phyloP scores from a whole-genome alignment of 768 basidiomycete species.

The Hirschioporus abietinus region DNA sequence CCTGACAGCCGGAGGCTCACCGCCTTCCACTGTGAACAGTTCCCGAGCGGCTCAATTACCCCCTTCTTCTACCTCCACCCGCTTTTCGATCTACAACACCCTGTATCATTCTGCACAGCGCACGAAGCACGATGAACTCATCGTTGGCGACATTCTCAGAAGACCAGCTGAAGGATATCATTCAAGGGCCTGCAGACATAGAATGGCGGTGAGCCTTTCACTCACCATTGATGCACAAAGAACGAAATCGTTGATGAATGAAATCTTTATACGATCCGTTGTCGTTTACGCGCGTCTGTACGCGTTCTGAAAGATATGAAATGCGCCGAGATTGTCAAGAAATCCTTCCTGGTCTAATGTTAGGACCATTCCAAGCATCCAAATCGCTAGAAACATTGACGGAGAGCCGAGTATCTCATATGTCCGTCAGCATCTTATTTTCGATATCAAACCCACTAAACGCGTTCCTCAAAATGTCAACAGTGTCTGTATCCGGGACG shows the following conservation, averaged over 20 bases:
- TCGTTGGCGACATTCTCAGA: slow-evolving; percentile 14
- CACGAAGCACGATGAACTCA: slow-evolving; percentile 3
- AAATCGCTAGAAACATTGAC: slow-evolving; percentile 71
- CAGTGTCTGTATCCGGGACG: slow-evolving; percentile 86
- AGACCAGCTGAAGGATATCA: slow-evolving; percentile 49
- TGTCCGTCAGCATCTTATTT: slow-evolving; percentile 40
- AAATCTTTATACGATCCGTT: neutral
- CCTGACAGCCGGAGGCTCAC: no score
- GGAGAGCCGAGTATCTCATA: slow-evolving; percentile 71
- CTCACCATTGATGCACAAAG: neutral
- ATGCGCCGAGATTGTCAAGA: slow-evolving; percentile 96
- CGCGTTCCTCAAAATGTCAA: slow-evolving; percentile 3
- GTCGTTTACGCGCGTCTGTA: slow-evolving; percentile 4
- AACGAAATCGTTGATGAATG: neutral
- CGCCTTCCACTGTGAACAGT: no score
- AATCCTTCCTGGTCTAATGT: slow-evolving; percentile 73
- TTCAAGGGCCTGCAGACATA: slow-evolving; percentile 76
- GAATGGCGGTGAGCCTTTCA: slow-evolving; percentile 68
- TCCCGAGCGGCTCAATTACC: slow-evolving; percentile 2
- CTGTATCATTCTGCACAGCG: slow-evolving; percentile 1
- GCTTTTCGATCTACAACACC: slow-evolving; percentile 5
- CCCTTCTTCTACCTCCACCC: neutral
- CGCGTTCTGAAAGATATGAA: slow-evolving; percentile 58
- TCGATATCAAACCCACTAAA: neutral
- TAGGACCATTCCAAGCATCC: slow-evolving; percentile 86